phyloP scores from a whole-genome alignment of 2,329 filamentous ascomycete species.

The Aspergillus quadrilineatus region DNA sequence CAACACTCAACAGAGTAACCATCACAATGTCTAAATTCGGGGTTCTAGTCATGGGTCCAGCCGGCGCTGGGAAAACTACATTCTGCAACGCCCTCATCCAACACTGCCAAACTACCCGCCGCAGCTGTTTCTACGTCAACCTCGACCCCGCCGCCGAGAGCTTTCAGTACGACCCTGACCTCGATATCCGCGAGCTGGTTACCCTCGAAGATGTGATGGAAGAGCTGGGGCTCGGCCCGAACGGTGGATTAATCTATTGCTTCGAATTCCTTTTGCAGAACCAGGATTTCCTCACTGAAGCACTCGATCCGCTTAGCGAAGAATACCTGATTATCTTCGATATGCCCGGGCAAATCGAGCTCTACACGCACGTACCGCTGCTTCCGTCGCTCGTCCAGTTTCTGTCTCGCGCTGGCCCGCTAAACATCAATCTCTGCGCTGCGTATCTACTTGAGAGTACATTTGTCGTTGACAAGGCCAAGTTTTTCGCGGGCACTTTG shows the following conservation, averaged over 20 bases:
- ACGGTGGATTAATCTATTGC: conserved; percentile 91
- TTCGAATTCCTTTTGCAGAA: conserved; percentile 96
- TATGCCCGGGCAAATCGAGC: conserved; percentile 97
- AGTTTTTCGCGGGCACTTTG: conserved; percentile 94
- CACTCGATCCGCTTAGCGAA: conserved; percentile 80
- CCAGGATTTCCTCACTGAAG: conserved; percentile 84
- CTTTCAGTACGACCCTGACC: conserved; percentile 86
- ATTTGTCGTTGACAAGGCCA: conserved; percentile 91
- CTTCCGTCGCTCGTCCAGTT: conserved; percentile 80
- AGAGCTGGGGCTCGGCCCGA: conserved; percentile 84
- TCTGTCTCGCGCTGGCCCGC: conserved; percentile 71
- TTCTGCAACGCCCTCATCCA: conserved; percentile 94
- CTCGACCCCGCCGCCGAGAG: conserved; percentile 93
- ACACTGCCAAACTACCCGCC: conserved; percentile 82
- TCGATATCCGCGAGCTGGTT: conserved; percentile 94
- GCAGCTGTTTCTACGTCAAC: conserved; percentile 97
- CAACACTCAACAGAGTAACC: background rate
- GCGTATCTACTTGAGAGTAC: conserved; percentile 93
- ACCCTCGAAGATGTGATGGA: conserved; percentile 96
- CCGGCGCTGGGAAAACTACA: conserved; percentile 94
- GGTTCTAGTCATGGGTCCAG: conserved; percentile 91
- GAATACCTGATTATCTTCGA: conserved; percentile 98
- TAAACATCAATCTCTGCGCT: conserved; percentile 90
- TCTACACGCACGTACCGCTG: conserved; percentile 95
- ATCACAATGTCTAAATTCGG: conserved; percentile 84